phyloP scores from a whole-genome alignment of 768 basidiomycete genomes.

The Boletus subcaerulescens region DNA sequence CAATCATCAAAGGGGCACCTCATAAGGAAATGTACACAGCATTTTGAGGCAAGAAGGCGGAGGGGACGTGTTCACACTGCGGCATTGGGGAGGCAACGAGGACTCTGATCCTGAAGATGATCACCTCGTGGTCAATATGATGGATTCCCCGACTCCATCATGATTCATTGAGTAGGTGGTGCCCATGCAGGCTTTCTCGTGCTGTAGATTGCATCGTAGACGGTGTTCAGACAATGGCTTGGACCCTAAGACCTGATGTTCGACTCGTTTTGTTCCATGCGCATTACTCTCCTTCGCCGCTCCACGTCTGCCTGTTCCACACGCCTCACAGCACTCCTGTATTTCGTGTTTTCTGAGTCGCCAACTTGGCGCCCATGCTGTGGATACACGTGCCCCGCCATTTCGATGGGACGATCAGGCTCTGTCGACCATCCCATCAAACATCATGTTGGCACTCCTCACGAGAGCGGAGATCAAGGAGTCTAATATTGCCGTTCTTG shows the following conservation, averaged over 20 bases:
- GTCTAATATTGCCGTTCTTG: constrained; percentile 60
- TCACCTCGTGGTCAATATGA: constrained; percentile 20
- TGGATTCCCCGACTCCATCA: constrained; percentile 20
- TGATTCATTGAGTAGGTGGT: constrained; percentile 5
- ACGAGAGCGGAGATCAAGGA: constrained; percentile 51
- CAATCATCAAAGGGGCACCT: constrained; percentile 2
- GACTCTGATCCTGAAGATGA: constrained; percentile 25
- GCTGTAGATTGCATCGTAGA: constrained; percentile 10
- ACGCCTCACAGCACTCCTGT: constrained; percentile 2
- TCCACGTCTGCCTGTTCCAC: not conserved
- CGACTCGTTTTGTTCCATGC: constrained; percentile 1
- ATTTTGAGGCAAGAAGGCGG: constrained; percentile 58
- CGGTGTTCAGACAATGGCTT: not conserved
- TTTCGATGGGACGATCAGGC: not conserved
- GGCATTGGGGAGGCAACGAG: constrained; percentile 38
- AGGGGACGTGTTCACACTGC: constrained; percentile 50
- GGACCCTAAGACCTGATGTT: constrained; percentile 10
- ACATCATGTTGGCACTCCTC: constrained; percentile 6
- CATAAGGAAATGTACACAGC: constrained; percentile 34
- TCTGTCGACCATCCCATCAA: not conserved
- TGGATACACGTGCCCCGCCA: constrained; percentile 16
- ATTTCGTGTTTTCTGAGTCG: not conserved
- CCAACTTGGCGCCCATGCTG: constrained; percentile 6
- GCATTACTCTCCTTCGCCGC: not conserved
- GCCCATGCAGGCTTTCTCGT: constrained; percentile 2